phyloP scores from a whole-genome alignment of 306 rosid genomes.

The Quercus engelmannii region DNA sequence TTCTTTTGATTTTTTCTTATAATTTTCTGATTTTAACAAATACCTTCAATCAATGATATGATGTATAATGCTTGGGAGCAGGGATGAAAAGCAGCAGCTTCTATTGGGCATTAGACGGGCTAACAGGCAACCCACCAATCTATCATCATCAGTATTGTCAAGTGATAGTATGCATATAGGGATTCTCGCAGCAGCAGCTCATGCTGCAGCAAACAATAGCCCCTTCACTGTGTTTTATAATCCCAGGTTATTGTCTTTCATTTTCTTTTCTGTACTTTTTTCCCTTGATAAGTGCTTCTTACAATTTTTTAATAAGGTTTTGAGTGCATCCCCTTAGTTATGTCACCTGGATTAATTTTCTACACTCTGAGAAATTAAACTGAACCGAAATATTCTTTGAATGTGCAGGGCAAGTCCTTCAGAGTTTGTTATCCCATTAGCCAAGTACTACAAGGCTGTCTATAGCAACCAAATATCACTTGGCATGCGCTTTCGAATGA shows the following conservation, averaged over 20 bases:
- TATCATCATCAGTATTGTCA: slow-evolving; percentile 87
- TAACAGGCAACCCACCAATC: slow-evolving; percentile 75
- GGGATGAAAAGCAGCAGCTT: slow-evolving; percentile 95
- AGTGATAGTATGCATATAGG: slow-evolving; percentile 99
- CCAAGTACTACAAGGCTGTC: slow-evolving; percentile 96
- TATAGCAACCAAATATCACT: slow-evolving; percentile 82
- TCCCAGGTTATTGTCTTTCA: slow-evolving; percentile 61
- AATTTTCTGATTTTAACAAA: background rate
- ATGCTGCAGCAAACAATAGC: slow-evolving; percentile 89
- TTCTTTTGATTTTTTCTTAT: background rate
- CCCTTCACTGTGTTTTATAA: slow-evolving; percentile 85
- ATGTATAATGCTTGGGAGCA: slow-evolving; percentile 26
- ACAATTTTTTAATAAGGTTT: slow-evolving; percentile 4
- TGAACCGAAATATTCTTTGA: slow-evolving; percentile 9
- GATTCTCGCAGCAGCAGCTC: slow-evolving; percentile 97
- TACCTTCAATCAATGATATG: background rate
- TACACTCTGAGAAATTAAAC: background rate
- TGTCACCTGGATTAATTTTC: slow-evolving; percentile 6
- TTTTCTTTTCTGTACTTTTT: background rate
- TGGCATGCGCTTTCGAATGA: slow-evolving; percentile 98
- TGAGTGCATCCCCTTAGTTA: background rate
- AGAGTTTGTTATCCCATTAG: slow-evolving; percentile 94
- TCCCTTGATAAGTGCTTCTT: background rate
- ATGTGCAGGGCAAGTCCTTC: slow-evolving; percentile 94
- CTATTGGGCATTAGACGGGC: slow-evolving; percentile 96